Base-by-base conservation (phyloP, 805 yeast species). In the Candida dendrica region DNA sequence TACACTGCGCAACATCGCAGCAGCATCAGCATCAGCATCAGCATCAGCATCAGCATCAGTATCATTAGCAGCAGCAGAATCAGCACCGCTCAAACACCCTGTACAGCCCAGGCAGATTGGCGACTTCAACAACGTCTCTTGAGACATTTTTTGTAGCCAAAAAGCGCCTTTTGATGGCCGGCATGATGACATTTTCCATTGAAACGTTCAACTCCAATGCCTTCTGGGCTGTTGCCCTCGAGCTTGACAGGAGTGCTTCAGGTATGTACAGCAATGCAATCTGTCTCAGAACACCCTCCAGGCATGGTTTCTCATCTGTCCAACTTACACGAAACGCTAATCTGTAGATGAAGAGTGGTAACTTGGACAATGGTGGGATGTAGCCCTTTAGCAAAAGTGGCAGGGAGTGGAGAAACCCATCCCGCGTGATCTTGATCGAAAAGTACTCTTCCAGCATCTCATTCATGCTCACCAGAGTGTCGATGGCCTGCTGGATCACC, bases 71-170 rank as follows among this genome's bases (percentile, higher is more conserved):
- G n/a, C 34, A 32, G 17, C 16, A 9, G 15, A 9, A 30, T 51
- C 43, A 85, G 54, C 98, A 93, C 58, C 98, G 71, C 65, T 93
- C 98, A 67, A 93, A 93, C 4, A 95, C 95, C 53, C 72, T 77
- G 61, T 93, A 93, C 43, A 93, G 66, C 0, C 95, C 95, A 2
- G 98, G 98, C 26, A 93, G 61, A 56, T 82, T 89, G 0, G 98
- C 97, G 32, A 93, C 77, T 59, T 91, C 96, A 5, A 86, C 74
- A 4, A 89, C 77, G 42, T 77, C 81, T 13, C 67, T 55, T 4
- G 61, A 49, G 31, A 88, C 51, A 3, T 53, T 55, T 13, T 66
- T 66, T 0, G 95, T 75, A 0, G 90, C 95, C 13, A 88, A 56
- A 22, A 88, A 74, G 37, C 79, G 63, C 45, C 68, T 68, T 48